phyloP scores from a whole-genome alignment of 2,329 filamentous ascomycete genomes.

The Scedosporium aurantiacum region DNA sequence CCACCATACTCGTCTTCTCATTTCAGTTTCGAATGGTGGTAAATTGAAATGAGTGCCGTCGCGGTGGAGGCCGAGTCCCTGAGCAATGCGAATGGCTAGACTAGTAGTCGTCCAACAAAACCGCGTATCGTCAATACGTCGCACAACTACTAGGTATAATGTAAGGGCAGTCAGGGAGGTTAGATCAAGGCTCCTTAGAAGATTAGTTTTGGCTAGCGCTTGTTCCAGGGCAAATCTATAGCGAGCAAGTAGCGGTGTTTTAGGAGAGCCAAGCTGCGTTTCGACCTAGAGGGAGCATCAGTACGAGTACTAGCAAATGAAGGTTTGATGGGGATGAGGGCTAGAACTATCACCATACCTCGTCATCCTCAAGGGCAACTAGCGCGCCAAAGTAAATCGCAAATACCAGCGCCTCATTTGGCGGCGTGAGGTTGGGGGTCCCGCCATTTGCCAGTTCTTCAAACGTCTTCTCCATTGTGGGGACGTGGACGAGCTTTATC shows the following conservation, averaged over 20 bases:
- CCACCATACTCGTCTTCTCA: slow-evolving; percentile 51
- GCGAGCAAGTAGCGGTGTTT: slow-evolving; percentile 31
- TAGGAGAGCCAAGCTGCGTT: slow-evolving; percentile 31
- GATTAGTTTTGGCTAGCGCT: slow-evolving; percentile 45
- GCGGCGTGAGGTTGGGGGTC: slow-evolving; percentile 43
- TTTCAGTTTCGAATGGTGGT: slow-evolving; percentile 46
- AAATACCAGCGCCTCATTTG: slow-evolving; percentile 53
- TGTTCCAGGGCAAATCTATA: slow-evolving; percentile 46
- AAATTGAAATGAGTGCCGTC: slow-evolving; percentile 41
- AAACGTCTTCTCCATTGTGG: slow-evolving; percentile 51
- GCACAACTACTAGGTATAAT: slow-evolving; percentile 41
- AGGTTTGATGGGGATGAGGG: neutral
- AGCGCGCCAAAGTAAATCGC: slow-evolving; percentile 49
- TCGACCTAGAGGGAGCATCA: slow-evolving; percentile 13
- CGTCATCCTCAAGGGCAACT: slow-evolving; percentile 47
- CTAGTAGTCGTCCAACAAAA: slow-evolving; percentile 51
- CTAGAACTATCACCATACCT: slow-evolving; percentile 27
- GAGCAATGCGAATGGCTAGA: slow-evolving; percentile 45
- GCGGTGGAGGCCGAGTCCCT: slow-evolving; percentile 49
- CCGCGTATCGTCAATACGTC: slow-evolving; percentile 35
- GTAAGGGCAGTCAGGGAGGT: slow-evolving; percentile 47
- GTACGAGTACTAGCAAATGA: neutral
- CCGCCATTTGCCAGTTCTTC: slow-evolving; percentile 45
- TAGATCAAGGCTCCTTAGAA: slow-evolving; percentile 45
- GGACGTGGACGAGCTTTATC: slow-evolving; percentile 60